phyloP scores from a whole-genome alignment of 2,329 filamentous ascomycete genomes.

The Phaeosphaeriaceae sp. region DNA sequence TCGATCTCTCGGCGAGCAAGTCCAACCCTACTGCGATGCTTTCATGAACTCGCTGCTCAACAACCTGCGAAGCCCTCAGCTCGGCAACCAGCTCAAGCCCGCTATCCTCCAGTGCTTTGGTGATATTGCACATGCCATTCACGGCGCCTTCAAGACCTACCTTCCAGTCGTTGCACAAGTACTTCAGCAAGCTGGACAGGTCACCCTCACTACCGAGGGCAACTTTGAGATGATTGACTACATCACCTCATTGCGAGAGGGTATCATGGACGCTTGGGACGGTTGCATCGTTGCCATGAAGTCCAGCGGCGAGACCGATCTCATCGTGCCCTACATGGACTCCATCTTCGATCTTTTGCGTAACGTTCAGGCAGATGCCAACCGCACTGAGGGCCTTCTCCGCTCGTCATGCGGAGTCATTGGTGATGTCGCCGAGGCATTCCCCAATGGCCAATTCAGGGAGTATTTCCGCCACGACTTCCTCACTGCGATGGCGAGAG shows the following conservation, averaged over 20 bases:
- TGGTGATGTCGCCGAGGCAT: constrained; percentile 93
- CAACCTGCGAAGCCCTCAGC: constrained; percentile 85
- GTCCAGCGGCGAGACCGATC: constrained; percentile 74
- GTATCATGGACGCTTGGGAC: constrained; percentile 99
- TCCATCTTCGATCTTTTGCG: constrained; percentile 88
- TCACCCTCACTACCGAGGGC: constrained; percentile 79
- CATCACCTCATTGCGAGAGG: constrained; percentile 90
- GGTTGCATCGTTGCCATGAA: constrained; percentile 97
- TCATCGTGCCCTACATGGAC: constrained; percentile 79
- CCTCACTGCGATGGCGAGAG: constrained; percentile 88
- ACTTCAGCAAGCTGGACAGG: constrained; percentile 87
- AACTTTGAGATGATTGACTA: constrained; percentile 98
- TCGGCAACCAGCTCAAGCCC: constrained; percentile 96
- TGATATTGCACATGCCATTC: constrained; percentile 94
- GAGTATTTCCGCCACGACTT: constrained; percentile 89
- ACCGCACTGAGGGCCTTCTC: constrained; percentile 90
- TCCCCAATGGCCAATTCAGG: constrained; percentile 86
- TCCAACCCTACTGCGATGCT: constrained; percentile 92
- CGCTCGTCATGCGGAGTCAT: constrained; percentile 97
- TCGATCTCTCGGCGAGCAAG: constrained; percentile 85
- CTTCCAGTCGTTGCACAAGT: constrained; percentile 91
- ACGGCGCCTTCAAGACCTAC: constrained; percentile 91
- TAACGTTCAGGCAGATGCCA: constrained; percentile 79
- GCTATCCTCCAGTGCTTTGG: constrained; percentile 98
- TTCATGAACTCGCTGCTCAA: constrained; percentile 98